Conservation (phyloP, 1,284 basidiomycete species). For the Fistulinella staudtii region DNA sequence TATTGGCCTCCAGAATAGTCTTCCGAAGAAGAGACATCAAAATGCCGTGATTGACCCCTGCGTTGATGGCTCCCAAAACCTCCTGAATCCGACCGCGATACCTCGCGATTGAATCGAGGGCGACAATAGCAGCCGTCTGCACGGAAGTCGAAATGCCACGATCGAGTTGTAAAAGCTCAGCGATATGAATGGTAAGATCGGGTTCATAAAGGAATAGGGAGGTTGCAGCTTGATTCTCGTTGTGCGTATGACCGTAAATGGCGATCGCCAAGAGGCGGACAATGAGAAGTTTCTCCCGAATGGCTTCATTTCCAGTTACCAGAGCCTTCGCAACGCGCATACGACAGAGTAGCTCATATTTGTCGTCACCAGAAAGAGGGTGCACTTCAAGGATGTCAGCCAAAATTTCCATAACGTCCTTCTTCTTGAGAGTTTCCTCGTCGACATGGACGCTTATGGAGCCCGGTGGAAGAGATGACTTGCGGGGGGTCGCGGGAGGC, state of each 20-base stretch:
- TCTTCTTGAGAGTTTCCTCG: constrained; percentile 54
- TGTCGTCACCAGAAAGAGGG: constrained; percentile 78
- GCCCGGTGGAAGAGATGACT: constrained; percentile 36
- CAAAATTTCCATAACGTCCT: constrained; percentile 69
- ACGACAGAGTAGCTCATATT: constrained; percentile 86
- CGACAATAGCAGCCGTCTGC: constrained; percentile 82
- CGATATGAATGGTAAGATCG: constrained; percentile 80
- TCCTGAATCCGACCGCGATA: constrained; percentile 84
- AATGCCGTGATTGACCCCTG: constrained; percentile 94
- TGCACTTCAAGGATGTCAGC: constrained; percentile 72
- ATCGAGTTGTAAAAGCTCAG: constrained; percentile 86
- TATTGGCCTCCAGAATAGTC: constrained; percentile 68
- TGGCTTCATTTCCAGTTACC: constrained; percentile 50
- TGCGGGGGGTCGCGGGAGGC: constrained; percentile 36
- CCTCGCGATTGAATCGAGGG: constrained; percentile 85
- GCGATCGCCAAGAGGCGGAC: constrained; percentile 86
- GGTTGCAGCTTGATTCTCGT: constrained; percentile 74
- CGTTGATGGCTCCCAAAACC: constrained; percentile 88
- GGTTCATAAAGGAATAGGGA: constrained; percentile 94
- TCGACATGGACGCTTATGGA: constrained; percentile 66
- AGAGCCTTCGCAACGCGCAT: constrained; percentile 77
- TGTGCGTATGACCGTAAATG: constrained; percentile 82
- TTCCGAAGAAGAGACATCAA: constrained; percentile 85
- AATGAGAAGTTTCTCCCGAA: constrained; percentile 78
- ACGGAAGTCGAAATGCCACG: constrained; percentile 63